Evolutionary conservation across 2,329 filamentous ascomycete species (phyloP).

Genomic region (Fusarium mundagurra): DNA sequence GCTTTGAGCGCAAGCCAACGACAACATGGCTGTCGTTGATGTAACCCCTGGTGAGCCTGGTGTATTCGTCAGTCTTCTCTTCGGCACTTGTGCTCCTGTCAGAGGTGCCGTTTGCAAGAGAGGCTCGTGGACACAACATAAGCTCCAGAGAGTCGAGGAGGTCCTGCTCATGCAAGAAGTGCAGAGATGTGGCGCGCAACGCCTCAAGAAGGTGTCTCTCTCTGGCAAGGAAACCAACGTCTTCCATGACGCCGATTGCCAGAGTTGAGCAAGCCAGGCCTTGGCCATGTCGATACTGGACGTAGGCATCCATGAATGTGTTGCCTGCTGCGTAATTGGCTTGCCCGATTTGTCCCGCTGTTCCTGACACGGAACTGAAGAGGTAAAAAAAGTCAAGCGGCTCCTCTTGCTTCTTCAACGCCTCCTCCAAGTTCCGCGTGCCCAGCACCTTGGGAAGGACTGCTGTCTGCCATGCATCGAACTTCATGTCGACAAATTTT

Average conservation of each 20-base stretch:
- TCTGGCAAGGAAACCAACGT: constrained; percentile 9
- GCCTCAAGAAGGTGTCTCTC: constrained; percentile 3
- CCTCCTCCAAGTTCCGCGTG: constrained; percentile 39
- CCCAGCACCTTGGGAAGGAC: constrained; percentile 4
- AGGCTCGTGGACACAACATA: constrained; percentile 5
- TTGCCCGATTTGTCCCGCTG: constrained; percentile 50
- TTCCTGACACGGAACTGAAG: constrained; percentile 48
- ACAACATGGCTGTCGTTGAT: neutral
- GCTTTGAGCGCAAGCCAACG: constrained; percentile 3
- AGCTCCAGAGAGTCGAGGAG: neutral
- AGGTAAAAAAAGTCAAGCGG: constrained; percentile 52
- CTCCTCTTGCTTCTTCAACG: neutral
- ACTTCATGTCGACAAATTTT: constrained; percentile 10
- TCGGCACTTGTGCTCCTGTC: neutral
- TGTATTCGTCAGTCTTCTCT: neutral
- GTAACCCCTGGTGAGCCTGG: constrained; percentile 1
- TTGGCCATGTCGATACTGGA: constrained; percentile 46
- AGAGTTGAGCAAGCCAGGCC: constrained; percentile 42
- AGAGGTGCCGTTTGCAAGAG: neutral
- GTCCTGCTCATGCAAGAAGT: constrained; percentile 6
- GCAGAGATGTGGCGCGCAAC: constrained; percentile 1
- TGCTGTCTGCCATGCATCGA: constrained; percentile 6
- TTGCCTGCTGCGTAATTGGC: constrained; percentile 56
- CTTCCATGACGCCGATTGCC: constrained; percentile 11
- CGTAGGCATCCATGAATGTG: constrained; percentile 53